phyloP scores from a whole-genome alignment of 139 green algal genomes.

The Auxenochlorella protothecoides region DNA sequence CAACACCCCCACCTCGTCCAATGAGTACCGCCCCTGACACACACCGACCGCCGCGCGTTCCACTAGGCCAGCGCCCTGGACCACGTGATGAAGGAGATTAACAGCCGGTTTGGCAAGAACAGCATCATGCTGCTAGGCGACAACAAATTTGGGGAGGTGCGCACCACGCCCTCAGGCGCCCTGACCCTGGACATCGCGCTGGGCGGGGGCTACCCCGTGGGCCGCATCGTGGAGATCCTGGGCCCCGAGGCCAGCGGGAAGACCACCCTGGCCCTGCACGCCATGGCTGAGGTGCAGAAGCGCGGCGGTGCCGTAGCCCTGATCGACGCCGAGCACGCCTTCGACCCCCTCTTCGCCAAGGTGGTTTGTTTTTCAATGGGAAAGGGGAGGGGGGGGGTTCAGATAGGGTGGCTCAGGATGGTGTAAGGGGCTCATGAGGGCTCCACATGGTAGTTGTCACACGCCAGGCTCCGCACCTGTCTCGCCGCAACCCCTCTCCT shows the following conservation, averaged over 20 bases:
- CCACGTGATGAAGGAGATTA: conserved; percentile 38
- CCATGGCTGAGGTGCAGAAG: conserved; percentile 76
- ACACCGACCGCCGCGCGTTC: too few relatives aligned
- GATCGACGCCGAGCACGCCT: conserved; percentile 93
- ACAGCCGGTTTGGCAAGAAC: conserved; percentile 47
- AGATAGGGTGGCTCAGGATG: neutral
- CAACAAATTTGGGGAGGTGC: conserved; percentile 22
- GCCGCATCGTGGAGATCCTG: conserved; percentile 84
- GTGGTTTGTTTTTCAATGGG: conserved; percentile 14
- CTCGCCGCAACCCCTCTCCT: too few relatives aligned
- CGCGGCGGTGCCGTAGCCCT: conserved; percentile 53
- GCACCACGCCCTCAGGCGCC: conserved; percentile 57
- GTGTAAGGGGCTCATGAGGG: neutral
- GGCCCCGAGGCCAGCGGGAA: conserved; percentile 89
- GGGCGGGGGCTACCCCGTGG: conserved; percentile 72
- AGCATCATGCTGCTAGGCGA: conserved; percentile 55
- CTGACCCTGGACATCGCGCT: conserved; percentile 76
- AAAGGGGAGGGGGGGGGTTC: neutral
- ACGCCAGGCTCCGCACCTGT: too few relatives aligned
- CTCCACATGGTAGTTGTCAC: too few relatives aligned
- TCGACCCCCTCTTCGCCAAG: conserved; percentile 78
- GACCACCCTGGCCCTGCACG: conserved; percentile 91
- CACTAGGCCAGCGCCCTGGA: conserved; percentile 34
- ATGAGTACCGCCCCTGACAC: too few relatives aligned
- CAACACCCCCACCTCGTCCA: too few relatives aligned